A percentile compares a stretch with the other conserved stretches of the same genome.
These are phyloP conservation scores for Epichloe hybrida DNA, from an alignment of 2,329 filamentous ascomycete genomes.

Conservation along the genomic window DNA sequence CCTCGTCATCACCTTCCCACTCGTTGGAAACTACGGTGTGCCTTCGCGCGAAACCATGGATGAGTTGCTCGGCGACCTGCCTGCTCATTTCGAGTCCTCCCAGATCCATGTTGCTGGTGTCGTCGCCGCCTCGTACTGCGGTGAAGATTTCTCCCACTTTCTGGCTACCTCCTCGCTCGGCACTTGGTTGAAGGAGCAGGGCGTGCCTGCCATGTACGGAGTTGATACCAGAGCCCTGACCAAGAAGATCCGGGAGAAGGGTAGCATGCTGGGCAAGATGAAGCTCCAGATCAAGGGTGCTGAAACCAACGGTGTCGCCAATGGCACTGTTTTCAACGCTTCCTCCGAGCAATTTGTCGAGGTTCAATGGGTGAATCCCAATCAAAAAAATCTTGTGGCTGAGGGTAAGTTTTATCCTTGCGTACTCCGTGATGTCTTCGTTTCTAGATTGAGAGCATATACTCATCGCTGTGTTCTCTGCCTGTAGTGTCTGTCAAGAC, in stretches of 20 bases:
- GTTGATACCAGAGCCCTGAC: slow-evolving; percentile 90
- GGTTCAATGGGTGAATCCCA: slow-evolving; percentile 83
- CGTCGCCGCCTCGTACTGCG: slow-evolving; percentile 80
- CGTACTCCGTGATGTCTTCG: slow-evolving; percentile 7
- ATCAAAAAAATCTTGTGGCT: slow-evolving; percentile 80
- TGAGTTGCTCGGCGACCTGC: slow-evolving; percentile 70
- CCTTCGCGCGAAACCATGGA: slow-evolving; percentile 77
- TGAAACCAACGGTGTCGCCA: slow-evolving; percentile 29
- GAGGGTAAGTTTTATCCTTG: slow-evolving; percentile 56
- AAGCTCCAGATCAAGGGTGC: slow-evolving; percentile 46
- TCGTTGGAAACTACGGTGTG: slow-evolving; percentile 91
- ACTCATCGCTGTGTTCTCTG: slow-evolving; percentile 17
- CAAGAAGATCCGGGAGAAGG: slow-evolving; percentile 84
- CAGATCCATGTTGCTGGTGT: slow-evolving; percentile 91
- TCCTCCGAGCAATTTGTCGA: slow-evolving; percentile 50
- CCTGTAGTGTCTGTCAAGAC: slow-evolving; percentile 71
- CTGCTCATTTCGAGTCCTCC: slow-evolving; percentile 83
- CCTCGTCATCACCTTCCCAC: slow-evolving; percentile 87
- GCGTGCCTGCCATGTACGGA: slow-evolving; percentile 84
- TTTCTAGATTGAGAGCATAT: slow-evolving; percentile 15
- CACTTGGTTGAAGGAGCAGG: slow-evolving; percentile 92
- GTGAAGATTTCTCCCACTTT: slow-evolving; percentile 91
- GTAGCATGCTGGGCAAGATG: slow-evolving; percentile 91
- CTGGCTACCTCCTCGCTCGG: slow-evolving; percentile 83
- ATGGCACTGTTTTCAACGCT: slow-evolving; percentile 16